Evolutionary conservation across 2,329 filamentous ascomycete genomes (phyloP).

Genomic region (Fusarium hostae): DNA sequence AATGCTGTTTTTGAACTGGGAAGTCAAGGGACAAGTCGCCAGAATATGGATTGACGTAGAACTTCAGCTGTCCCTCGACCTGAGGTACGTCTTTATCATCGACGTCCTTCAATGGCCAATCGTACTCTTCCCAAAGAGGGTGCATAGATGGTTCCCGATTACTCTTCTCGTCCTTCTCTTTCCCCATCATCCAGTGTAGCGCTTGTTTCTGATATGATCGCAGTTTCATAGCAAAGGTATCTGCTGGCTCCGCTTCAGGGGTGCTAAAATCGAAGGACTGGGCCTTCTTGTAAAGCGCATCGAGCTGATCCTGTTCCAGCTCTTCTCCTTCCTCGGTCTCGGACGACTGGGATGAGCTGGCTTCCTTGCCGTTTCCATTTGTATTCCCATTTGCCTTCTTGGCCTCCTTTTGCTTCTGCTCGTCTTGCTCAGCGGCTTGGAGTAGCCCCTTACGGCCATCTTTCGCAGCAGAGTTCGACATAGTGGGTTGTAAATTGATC

Average conservation of each 20-base stretch:
- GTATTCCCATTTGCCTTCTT: conserved; percentile 47
- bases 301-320: conserved; percentile 93
- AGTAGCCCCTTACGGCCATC: conserved; percentile 87
- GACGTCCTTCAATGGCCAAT: conserved; percentile 87
- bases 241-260: conserved; percentile 83
- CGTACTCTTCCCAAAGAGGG: conserved; percentile 95
- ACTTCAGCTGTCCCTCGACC: conserved; percentile 74
- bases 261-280: conserved; percentile 97
- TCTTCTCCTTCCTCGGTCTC: conserved; percentile 88
- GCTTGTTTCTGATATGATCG: conserved; percentile 96
- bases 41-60: conserved; percentile 97
- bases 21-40: conserved; percentile 93
- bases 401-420: conserved; percentile 73
- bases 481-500: conserved; percentile 82
- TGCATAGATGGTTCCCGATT: conserved; percentile 87
- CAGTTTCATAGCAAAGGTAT: conserved; percentile 83
- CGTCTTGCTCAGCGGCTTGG: conserved; percentile 87
- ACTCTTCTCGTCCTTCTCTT: conserved; percentile 83
- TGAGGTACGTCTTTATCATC: conserved; percentile 80
- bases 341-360: conserved; percentile 65
- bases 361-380: conserved; percentile 44
- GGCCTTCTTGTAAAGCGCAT: conserved; percentile 92
- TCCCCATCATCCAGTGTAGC: conserved; percentile 94
- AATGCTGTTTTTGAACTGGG: conserved; percentile 92
- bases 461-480: conserved; percentile 78